Base-by-base conservation (phyloP, 805 yeast genomes). In the Candida endomychidarum region DNA sequence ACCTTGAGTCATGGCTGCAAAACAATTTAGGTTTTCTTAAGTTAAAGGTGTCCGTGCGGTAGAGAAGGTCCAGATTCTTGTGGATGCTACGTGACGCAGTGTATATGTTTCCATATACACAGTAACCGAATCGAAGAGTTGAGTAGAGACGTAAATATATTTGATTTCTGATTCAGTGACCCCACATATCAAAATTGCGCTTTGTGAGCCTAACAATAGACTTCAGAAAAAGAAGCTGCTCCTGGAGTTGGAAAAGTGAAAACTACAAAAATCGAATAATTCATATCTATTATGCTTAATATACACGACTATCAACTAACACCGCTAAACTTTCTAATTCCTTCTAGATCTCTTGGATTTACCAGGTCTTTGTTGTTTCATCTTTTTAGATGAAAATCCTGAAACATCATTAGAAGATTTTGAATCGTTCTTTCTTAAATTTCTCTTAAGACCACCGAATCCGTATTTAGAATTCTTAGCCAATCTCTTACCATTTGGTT, bases 401-500 rank as follows among this genome's bases (percentile, higher is more conserved):
- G 81, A 65, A 38, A 86, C 66, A 57, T 86, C 93, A 43, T 77
- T 77, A 22, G 86, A 72, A 19, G 90, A 81, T 38, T 74, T 75
- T 16, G 88, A 80, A 53, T 83, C 87, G 58, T 87, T 87, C 64
- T 74, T 74, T 65, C 83, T 79, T 65, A 70, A 74, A 61, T 78
- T 80, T 56, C 90, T 73, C 72, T 86, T 85, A 72, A 75, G 75
- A 46, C 95, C 95, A 47, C 93, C 93, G 43, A 56, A 65, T 36
- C 96, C 95, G 52, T 77, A 86, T 62, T 82, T 84, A 35, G 81
- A 53, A 51, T 86, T 74, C 67, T 86, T 86, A 37, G 85, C 87
- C 52, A 68, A 50, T 60, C 95, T 75, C 65, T 82, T 83, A 15
- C 75, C 63, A 54, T 80, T 83, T 40, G 83, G 80, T 58, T 75